Evolutionary conservation across 83 land plant species (phyloP).

Genomic region (Picea abies): DNA sequence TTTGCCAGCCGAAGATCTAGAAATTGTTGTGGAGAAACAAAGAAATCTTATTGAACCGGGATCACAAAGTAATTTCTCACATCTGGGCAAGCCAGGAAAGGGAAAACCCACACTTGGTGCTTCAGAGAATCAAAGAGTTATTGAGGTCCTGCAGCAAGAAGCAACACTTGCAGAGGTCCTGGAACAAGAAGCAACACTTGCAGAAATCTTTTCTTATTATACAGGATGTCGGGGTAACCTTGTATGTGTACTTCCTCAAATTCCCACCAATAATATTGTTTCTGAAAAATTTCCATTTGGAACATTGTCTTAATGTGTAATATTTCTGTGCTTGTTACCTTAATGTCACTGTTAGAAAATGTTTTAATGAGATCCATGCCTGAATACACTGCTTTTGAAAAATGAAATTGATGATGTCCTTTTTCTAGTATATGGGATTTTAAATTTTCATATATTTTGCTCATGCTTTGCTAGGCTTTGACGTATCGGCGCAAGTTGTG

Average conservation of each 20-base stretch:
- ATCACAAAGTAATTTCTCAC: background rate
- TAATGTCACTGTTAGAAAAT: too few relatives aligned
- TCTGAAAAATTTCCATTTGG: too few relatives aligned
- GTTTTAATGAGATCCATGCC: too few relatives aligned
- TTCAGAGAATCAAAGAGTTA: conserved; percentile 2
- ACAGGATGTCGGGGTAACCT: conserved; percentile 9
- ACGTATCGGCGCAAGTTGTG: conserved; percentile 8
- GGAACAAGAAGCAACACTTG: conserved; percentile 5
- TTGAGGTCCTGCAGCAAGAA: background rate
- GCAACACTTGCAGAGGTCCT: conserved; percentile 7
- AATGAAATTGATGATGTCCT: too few relatives aligned
- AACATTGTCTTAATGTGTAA: too few relatives aligned
- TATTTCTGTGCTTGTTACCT: too few relatives aligned
- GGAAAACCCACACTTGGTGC: conserved; percentile 2
- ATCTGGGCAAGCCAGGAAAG: background rate
- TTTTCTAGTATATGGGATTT: too few relatives aligned
- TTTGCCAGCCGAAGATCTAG: conserved; percentile 54
- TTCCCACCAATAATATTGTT: too few relatives aligned
- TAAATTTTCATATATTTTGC: background rate
- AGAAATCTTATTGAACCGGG: background rate
- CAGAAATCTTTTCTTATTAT: background rate
- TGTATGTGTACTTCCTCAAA: conserved; percentile 4
- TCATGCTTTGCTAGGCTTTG: conserved; percentile 14
- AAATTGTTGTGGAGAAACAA: conserved; percentile 43
- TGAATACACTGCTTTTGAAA: too few relatives aligned